A percentile compares a stretch with the other conserved stretches of the same genome.
Evolutionary conservation across 2,329 filamentous ascomycete species (phyloP).

Genomic region (Penicillium sp.): DNA sequence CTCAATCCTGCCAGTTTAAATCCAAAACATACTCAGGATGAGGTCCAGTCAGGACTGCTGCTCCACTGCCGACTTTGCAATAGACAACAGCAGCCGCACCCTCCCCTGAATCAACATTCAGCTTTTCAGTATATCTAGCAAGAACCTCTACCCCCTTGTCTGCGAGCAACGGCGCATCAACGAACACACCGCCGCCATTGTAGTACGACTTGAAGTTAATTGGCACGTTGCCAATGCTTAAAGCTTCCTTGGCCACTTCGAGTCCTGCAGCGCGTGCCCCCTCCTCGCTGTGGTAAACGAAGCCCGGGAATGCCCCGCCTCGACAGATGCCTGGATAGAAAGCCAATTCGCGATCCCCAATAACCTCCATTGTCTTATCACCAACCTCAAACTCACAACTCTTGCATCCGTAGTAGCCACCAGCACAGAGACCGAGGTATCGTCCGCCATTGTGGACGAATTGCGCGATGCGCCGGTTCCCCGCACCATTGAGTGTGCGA

Average conservation of each 20-base stretch:
- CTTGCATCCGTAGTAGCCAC: constrained; percentile 81
- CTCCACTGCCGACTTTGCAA: constrained; percentile 77
- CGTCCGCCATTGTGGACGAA: constrained; percentile 82
- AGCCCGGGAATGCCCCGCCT: constrained; percentile 83
- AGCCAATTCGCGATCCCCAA: constrained; percentile 77
- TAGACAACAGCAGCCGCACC: constrained; percentile 77
- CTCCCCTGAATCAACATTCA: constrained; percentile 73
- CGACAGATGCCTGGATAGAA: constrained; percentile 88
- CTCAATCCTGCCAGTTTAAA: constrained; percentile 5
- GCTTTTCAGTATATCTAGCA: constrained; percentile 71
- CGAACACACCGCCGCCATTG: constrained; percentile 92
- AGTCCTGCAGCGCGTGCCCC: constrained; percentile 73
- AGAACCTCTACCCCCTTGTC: constrained; percentile 72
- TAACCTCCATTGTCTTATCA: constrained; percentile 74
- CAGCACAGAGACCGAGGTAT: constrained; percentile 91
- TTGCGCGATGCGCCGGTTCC: constrained; percentile 78
- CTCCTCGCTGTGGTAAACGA: constrained; percentile 83
- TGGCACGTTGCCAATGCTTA: constrained; percentile 55
- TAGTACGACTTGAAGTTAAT: constrained; percentile 75
- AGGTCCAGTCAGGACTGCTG: constrained; percentile 75
- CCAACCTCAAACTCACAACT: constrained; percentile 91
- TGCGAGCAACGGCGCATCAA: constrained; percentile 65
- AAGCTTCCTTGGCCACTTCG: constrained; percentile 59
- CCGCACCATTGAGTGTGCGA: constrained; percentile 78
- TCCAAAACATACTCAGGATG: constrained; percentile 75